Base-by-base conservation (phyloP, 768 basidiomycete species). In the Kwoniella dendrophila region DNA sequence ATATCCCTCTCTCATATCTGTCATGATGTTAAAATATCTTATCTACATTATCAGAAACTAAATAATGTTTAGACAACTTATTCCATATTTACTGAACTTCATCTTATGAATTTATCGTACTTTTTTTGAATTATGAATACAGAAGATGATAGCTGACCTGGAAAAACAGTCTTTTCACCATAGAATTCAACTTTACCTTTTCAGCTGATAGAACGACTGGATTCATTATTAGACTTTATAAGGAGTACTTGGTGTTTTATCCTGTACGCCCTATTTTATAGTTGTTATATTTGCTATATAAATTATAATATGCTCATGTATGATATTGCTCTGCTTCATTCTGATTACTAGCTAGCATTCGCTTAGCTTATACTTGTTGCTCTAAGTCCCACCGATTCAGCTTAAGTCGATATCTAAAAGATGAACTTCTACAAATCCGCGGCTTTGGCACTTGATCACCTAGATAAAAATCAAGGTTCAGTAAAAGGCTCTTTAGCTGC, bases 391-490 rank as follows among this genome's bases (percentile, higher is more conserved):
- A n/a, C n/a, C n/a, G n/a, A n/a, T n/a, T n/a, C n/a, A n/a, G n/a
- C n/a, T n/a, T n/a, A n/a, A n/a, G n/a, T 38, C 41, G 7, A 24
- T 12, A 4, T 16, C 26, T 49, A 32, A 20, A 47, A 4, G 14
- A 95, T 96, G 93, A 94, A 94, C 82, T 93, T 95, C 82, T 96
- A 96, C 82, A 92, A 92, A 82, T 88, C 90, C 78, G 90, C 92
- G 67, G 88, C 88, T 68, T 84, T 86, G 72, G 83, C 87, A 4
- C 82, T 97, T 70, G 92, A 95, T 76, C 87, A 87, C 69, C 84
- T 97, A 62, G 90, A 94, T 76, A 84, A 86, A 44, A 92, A 89
- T 77, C 84, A 92, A 78, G 93, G 92, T n/a, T 94, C 91, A 14
- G 89, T 97, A 74, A 93, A 95, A 75, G 85, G 93, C 56, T 79